A percentile compares a stretch with the other conserved stretches of the same genome.
Conservation (phyloP, 2,329 filamentous ascomycete genomes). For the Aspergillus candidus region DNA sequence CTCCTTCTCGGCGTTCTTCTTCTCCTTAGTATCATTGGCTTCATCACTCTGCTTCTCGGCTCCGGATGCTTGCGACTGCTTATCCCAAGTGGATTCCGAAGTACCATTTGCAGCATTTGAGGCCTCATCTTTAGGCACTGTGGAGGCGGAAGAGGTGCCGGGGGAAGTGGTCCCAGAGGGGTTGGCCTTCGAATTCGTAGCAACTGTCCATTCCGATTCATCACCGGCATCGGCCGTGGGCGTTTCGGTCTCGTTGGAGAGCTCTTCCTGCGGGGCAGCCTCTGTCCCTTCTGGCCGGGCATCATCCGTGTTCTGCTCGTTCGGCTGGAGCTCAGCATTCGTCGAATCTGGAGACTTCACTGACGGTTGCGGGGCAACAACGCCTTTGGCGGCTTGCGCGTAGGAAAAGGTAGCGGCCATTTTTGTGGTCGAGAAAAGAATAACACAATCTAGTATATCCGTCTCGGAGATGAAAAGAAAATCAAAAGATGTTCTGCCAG, state of each 20-base stretch:
- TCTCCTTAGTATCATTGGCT: constrained; percentile 46
- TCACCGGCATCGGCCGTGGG: constrained; percentile 25
- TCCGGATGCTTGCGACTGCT: constrained; percentile 56
- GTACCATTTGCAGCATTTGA: constrained; percentile 58
- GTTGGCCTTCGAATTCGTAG: constrained; percentile 24
- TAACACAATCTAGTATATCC: constrained; percentile 13
- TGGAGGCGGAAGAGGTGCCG: constrained; percentile 48
- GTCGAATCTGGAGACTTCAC: constrained; percentile 36
- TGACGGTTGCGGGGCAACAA: constrained; percentile 45
- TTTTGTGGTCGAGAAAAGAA: constrained; percentile 9
- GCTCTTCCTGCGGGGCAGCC: constrained; percentile 45
- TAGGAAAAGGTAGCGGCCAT: constrained; percentile 71
- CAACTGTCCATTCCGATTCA: constrained; percentile 29
- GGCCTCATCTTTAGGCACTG: constrained; percentile 52
- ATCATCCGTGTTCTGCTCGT: constrained; percentile 25
- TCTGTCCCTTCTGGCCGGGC: constrained; percentile 22
- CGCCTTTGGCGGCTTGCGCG: constrained; percentile 88
- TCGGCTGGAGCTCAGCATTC: constrained; percentile 24
- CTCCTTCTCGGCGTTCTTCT: constrained; percentile 56
- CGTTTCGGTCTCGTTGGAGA: constrained; percentile 35
- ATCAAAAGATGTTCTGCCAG: constrained; percentile 19
- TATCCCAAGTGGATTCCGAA: constrained; percentile 63
- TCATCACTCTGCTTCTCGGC: constrained; percentile 49
- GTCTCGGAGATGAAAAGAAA: constrained; percentile 12
- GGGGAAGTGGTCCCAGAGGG: constrained; percentile 47